These are phyloP conservation scores for Lentinus tigrinus DNA, from an alignment of 768 basidiomycete species.

Conservation along the genomic window DNA sequence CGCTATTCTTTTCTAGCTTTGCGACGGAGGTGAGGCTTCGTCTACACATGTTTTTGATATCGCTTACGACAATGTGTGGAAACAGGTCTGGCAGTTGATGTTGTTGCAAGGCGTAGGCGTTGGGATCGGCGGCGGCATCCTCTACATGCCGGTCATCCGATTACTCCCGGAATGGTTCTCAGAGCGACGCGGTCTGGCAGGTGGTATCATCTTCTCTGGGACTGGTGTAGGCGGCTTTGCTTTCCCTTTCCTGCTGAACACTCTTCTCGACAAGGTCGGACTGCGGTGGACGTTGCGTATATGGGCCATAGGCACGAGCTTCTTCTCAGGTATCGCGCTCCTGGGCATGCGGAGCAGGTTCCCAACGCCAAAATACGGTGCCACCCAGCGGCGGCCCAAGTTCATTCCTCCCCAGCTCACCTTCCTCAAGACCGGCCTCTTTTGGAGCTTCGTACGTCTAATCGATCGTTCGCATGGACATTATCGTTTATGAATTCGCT, in stretches of 20 bases:
- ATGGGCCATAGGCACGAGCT: slow-evolving; percentile 16
- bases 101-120: slow-evolving; percentile 22
- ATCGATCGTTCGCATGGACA: not conserved
- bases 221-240: slow-evolving; percentile 22
- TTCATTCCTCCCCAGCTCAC: slow-evolving; percentile 17
- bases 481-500: slow-evolving; percentile 7
- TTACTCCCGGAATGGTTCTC: slow-evolving; percentile 25
- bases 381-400: slow-evolving; percentile 11
- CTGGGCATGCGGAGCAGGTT: slow-evolving; percentile 20
- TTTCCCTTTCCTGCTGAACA: slow-evolving; percentile 23
- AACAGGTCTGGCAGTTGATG: slow-evolving; percentile 24
- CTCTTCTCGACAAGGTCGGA: slow-evolving; percentile 16
- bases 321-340: slow-evolving; percentile 15
- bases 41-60: not conserved
- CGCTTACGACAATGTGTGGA: slow-evolving; percentile 6
- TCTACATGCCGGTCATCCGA: slow-evolving; percentile 15
- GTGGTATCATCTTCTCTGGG: slow-evolving; percentile 24
- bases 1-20: slow-evolving; percentile 21
- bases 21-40: not conserved
- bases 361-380: slow-evolving; percentile 15
- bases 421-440: slow-evolving; percentile 18
- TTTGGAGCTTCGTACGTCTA: slow-evolving; percentile 21
- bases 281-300: slow-evolving; percentile 23
- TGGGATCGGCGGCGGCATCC: slow-evolving; percentile 18
- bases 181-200: slow-evolving; percentile 19